Conservation (phyloP, 352 stramenopile species). For the Elongisporangium anandrum region DNA sequence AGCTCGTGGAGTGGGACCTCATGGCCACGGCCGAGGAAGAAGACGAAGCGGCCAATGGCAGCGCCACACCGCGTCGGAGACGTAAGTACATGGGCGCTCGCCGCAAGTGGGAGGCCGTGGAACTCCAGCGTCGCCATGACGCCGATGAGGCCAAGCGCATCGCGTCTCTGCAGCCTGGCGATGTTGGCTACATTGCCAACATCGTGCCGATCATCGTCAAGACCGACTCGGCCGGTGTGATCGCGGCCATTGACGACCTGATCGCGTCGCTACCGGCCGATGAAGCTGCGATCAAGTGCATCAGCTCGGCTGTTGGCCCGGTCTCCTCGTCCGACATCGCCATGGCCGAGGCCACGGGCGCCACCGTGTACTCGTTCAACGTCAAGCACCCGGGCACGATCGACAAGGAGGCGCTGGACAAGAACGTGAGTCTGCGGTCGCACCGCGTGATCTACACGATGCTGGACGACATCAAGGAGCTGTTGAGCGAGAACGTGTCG, state of each 20-base stretch:
- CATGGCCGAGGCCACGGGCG: constrained; percentile 75
- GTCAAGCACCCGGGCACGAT: constrained; percentile 69
- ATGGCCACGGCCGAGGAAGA: constrained; percentile 57
- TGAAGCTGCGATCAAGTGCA: constrained; percentile 76
- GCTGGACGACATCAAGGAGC: constrained; percentile 84
- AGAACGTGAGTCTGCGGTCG: constrained; percentile 61
- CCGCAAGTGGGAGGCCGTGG: constrained; percentile 64
- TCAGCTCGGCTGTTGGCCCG: constrained; percentile 74
- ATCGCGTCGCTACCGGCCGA: constrained; percentile 67
- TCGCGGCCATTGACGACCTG: constrained; percentile 90
- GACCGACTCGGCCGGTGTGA: constrained; percentile 96
- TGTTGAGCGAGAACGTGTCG: constrained; percentile 64
- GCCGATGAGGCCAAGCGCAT: constrained; percentile 68
- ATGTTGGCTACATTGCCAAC: constrained; percentile 86
- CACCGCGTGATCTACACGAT: constrained; percentile 88
- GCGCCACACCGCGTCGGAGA: constrained; percentile 21
- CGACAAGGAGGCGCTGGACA: constrained; percentile 76
- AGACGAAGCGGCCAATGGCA: constrained; percentile 14
- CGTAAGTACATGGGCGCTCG: constrained; percentile 48
- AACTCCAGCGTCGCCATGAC: constrained; percentile 57
- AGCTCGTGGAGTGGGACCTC: constrained; percentile 74
- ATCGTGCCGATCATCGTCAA: constrained; percentile 98
- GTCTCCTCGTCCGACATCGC: constrained; percentile 83
- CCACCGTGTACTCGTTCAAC: constrained; percentile 89
- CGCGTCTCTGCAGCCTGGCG: constrained; percentile 58